Evolutionary conservation across 2,329 filamentous ascomycete species (phyloP).

Genomic region (Aspergillus unguis): DNA sequence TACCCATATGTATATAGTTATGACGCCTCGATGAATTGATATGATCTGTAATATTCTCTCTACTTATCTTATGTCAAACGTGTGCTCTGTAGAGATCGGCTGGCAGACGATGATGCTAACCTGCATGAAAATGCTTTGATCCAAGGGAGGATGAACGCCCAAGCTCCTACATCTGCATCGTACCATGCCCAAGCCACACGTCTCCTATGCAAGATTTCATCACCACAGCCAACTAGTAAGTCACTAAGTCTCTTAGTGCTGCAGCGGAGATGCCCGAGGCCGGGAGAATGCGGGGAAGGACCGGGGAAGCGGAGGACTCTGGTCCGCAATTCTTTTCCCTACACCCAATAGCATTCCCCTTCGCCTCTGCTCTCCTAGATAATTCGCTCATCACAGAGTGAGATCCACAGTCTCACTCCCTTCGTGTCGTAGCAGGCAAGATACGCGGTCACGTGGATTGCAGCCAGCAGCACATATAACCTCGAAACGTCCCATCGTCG

Average conservation of each 20-base stretch:
- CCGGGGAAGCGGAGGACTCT: conserved; percentile 15
- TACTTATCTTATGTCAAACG: neutral
- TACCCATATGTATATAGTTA: neutral
- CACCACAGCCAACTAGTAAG: neutral
- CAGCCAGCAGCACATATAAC: neutral
- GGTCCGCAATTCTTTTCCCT: conserved; percentile 5
- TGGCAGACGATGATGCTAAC: too few relatives aligned
- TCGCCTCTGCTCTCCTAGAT: neutral
- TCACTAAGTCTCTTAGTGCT: neutral
- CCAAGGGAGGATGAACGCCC: too few relatives aligned
- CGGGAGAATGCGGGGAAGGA: conserved; percentile 2
- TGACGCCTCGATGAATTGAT: neutral
- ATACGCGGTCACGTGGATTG: neutral
- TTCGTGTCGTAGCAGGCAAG: neutral
- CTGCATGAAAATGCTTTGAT: too few relatives aligned
- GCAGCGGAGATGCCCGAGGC: neutral
- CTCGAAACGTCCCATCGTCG: too few relatives aligned
- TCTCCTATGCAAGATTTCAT: neutral
- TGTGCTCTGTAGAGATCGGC: too few relatives aligned
- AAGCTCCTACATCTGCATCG: too few relatives aligned
- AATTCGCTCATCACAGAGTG: too few relatives aligned
- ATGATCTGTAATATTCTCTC: neutral
- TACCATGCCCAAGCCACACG: too few relatives aligned
- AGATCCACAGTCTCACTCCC: neutral
- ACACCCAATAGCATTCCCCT: neutral